Conservation (phyloP, 805 yeast genomes). For the Wickerhamiella azymoides region DNA sequence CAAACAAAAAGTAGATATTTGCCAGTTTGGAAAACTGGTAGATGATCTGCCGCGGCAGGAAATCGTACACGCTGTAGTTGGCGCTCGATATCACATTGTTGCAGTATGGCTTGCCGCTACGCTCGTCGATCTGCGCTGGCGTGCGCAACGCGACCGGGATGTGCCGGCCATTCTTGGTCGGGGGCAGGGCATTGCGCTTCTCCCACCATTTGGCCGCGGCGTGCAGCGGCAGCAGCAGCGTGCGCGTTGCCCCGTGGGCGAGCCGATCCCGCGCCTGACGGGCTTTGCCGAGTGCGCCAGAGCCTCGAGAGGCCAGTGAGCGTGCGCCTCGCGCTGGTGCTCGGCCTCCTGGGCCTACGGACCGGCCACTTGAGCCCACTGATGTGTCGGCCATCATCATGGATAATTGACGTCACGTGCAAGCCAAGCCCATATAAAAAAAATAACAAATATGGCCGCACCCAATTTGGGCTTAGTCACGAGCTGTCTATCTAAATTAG, state of each 20-base stretch:
- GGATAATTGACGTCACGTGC: background rate
- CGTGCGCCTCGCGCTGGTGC: too few species aligned
- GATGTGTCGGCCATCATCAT: too few species aligned
- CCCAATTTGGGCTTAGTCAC: background rate
- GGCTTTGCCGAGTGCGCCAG: background rate
- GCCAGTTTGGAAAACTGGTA: constrained; percentile 92
- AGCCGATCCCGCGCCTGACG: background rate
- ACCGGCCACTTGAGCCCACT: too few species aligned
- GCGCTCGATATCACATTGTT: constrained; percentile 72
- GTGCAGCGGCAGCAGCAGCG: background rate
- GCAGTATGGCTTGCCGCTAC: constrained; percentile 46
- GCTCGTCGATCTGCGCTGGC: constrained; percentile 42
- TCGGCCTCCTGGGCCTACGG: too few species aligned
- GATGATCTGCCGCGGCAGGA: constrained; percentile 73
- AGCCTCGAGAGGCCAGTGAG: too few species aligned
- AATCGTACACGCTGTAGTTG: constrained; percentile 64
- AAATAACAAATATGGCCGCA: background rate
- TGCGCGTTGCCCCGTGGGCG: background rate
- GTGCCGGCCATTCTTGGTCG: constrained; percentile 55
- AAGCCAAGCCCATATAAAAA: background rate
- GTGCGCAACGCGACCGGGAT: constrained; percentile 39
- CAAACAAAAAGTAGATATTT: constrained; percentile 75
- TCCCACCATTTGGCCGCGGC: constrained; percentile 12
- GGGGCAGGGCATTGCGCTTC: constrained; percentile 24
- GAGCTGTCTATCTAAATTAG: background rate